phyloP scores from a whole-genome alignment of 2,329 filamentous ascomycete genomes.

The Proliferodiscus dingleyae region DNA sequence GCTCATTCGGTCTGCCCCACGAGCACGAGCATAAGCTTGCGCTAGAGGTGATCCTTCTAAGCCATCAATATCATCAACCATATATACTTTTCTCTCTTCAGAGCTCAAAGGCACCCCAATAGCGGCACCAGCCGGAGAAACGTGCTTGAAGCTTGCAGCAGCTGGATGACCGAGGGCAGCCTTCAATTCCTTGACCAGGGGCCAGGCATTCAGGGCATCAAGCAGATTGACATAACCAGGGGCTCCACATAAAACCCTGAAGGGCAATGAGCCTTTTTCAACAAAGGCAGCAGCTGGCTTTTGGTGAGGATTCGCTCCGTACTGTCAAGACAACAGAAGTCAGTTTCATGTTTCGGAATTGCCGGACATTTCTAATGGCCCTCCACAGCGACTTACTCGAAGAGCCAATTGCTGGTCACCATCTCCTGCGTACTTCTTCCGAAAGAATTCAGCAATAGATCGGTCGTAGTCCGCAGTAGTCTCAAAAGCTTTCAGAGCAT shows the following conservation, averaged over 20 bases:
- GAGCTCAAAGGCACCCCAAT: conserved; percentile 83
- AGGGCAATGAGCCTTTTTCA: conserved; percentile 71
- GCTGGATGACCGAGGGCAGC: conserved; percentile 81
- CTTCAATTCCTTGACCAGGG: conserved; percentile 93
- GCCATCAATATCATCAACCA: conserved; percentile 91
- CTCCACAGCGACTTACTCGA: conserved; percentile 46
- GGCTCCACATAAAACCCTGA: conserved; percentile 84
- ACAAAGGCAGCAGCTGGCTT: conserved; percentile 88
- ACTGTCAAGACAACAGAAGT: conserved; percentile 34
- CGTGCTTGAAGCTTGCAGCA: conserved; percentile 98
- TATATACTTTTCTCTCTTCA: conserved; percentile 94
- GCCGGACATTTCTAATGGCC: too few species aligned
- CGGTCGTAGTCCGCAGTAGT: conserved; percentile 96
- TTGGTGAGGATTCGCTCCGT: conserved; percentile 97
- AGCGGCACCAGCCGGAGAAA: conserved; percentile 92
- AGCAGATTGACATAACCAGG: conserved; percentile 98
- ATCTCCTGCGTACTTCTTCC: conserved; percentile 87
- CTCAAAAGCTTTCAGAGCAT: conserved; percentile 96
- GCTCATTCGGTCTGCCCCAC: conserved; percentile 96
- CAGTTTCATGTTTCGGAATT: not conserved
- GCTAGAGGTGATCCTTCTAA: conserved; percentile 82
- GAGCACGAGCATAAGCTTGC: conserved; percentile 91
- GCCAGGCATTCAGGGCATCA: conserved; percentile 95
- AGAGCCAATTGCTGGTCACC: conserved; percentile 79
- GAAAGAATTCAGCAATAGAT: conserved; percentile 95